Evolutionary conservation across 106 monocot species (phyloP).

Genomic region (Gastrodia elata): DNA sequence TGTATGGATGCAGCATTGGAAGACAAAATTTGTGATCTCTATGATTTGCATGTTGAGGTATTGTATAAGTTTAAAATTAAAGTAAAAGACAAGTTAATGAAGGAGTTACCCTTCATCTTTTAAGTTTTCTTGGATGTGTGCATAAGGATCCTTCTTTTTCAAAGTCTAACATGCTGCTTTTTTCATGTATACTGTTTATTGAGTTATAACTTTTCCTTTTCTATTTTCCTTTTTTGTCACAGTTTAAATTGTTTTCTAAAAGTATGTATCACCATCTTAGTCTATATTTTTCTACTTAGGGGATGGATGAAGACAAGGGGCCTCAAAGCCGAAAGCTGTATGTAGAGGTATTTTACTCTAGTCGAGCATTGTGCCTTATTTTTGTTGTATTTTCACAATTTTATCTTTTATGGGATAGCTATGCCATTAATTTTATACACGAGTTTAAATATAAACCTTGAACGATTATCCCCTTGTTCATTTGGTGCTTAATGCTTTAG

Average conservation of each 20-base stretch:
- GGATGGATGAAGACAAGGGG: conserved; percentile 90
- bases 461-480: neutral
- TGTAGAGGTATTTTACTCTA: conserved; percentile 57
- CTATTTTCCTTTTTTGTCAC: neutral
- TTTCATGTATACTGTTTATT: too few species aligned
- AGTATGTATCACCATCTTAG: neutral
- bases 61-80: neutral
- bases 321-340: conserved; percentile 84
- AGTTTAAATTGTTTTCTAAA: neutral
- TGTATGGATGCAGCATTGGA: conserved; percentile 72
- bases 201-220: neutral
- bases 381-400: neutral
- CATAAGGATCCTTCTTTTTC: neutral
- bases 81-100: neutral
- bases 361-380: neutral
- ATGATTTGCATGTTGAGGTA: conserved; percentile 99
- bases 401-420: neutral
- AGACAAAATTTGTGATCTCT: conserved; percentile 92
- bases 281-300: conserved; percentile 26
- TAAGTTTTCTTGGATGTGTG: neutral
- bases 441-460: neutral
- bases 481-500: too few species aligned
- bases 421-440: neutral
- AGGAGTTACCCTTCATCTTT: neutral
- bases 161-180: neutral